phyloP scores from a whole-genome alignment of 1,284 basidiomycete genomes.

The Sanghuangporus sanghuang region DNA sequence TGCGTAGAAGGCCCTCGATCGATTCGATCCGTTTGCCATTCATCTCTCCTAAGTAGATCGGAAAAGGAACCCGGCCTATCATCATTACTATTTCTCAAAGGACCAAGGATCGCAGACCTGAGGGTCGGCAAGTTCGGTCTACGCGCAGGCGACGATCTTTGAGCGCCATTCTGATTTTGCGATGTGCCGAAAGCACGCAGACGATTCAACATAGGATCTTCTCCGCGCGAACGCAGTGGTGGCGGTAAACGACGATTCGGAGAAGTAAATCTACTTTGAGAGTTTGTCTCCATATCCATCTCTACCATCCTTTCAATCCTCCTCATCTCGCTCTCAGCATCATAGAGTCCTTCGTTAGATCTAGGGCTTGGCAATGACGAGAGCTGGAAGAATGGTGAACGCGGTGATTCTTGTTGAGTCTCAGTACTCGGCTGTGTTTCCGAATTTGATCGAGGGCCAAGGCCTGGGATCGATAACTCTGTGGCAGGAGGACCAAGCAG shows the following conservation, averaged over 20 bases:
- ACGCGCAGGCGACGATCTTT: background rate
- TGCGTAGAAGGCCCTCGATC: background rate
- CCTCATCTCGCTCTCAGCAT: background rate
- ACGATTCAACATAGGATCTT: background rate
- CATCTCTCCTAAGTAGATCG: background rate
- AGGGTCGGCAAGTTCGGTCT: constrained; percentile 7
- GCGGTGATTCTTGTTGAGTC: background rate
- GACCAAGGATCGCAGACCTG: constrained; percentile 6
- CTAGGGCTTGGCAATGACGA: background rate
- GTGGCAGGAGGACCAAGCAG: background rate
- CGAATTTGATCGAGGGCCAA: background rate
- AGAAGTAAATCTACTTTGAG: background rate
- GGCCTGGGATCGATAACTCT: background rate
- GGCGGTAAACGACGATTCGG: background rate
- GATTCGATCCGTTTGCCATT: background rate
- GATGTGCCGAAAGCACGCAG: background rate
- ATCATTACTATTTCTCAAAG: background rate
- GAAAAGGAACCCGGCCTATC: background rate
- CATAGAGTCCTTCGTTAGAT: background rate
- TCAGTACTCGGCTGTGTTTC: background rate
- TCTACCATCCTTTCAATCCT: constrained; percentile 6
- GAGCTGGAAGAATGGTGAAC: background rate
- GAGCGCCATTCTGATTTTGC: background rate
- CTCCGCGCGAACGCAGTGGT: background rate
- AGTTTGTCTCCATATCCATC: background rate